Percentiles rank a stretch among this genome's conserved stretches.
Evolutionary conservation across 2,329 filamentous ascomycete species (phyloP).

Genomic region (Diaporthe destruens): DNA sequence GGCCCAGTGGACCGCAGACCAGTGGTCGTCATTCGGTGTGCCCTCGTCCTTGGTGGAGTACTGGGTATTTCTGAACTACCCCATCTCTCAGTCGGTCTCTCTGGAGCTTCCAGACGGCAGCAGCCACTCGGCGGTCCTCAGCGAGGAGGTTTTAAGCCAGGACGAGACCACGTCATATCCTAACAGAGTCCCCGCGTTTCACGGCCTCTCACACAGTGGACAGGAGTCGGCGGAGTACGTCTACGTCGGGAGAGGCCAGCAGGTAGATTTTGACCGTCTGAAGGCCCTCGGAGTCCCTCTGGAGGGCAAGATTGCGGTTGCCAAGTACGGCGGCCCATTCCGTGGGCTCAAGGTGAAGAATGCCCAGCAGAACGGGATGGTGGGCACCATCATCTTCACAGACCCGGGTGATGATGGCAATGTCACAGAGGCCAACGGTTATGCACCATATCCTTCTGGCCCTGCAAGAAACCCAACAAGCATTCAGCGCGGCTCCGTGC

Average conservation of each 20-base stretch:
- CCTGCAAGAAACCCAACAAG: conserved; percentile 89
- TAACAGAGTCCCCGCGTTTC: conserved; percentile 68
- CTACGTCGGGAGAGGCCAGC: conserved; percentile 93
- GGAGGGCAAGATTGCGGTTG: conserved; percentile 87
- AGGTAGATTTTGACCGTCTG: conserved; percentile 86
- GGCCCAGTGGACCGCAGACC: conserved; percentile 55
- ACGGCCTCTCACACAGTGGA: conserved; percentile 92
- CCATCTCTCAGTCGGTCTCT: conserved; percentile 61
- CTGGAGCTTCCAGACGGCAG: conserved; percentile 4
- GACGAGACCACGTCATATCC: conserved; percentile 23
- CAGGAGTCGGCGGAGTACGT: conserved; percentile 91
- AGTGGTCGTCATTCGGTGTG: conserved; percentile 54
- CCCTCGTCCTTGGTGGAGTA: conserved; percentile 59
- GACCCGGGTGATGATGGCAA: conserved; percentile 92
- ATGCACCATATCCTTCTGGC: conserved; percentile 83
- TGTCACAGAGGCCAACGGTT: conserved; percentile 84
- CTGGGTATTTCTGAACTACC: conserved; percentile 72
- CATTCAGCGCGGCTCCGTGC: conserved; percentile 88
- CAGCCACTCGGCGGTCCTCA: conserved; percentile 16
- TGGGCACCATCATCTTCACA: conserved; percentile 86
- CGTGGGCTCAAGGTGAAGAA: conserved; percentile 93
- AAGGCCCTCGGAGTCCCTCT: conserved; percentile 79
- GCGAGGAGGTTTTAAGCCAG: conserved; percentile 9
- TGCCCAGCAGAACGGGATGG: conserved; percentile 89
- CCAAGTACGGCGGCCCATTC: conserved; percentile 88